These are phyloP conservation scores for Fusarium mexicanum DNA, from an alignment of 2,329 filamentous ascomycete genomes.

Conservation along the genomic window DNA sequence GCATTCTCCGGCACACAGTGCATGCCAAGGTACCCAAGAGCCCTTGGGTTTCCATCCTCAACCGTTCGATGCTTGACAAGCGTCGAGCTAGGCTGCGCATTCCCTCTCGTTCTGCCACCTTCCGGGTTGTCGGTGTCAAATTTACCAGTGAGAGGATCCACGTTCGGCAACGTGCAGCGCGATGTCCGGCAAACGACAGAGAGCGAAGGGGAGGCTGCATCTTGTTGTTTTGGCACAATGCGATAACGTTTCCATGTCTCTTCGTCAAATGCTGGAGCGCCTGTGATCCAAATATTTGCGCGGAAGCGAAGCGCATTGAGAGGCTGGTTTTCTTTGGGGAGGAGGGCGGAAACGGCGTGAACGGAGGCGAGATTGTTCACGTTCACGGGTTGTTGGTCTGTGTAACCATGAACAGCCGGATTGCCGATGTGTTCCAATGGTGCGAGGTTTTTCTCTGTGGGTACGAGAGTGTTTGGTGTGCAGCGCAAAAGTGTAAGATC, in stretches of 20 bases:
- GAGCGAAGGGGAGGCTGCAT: background rate
- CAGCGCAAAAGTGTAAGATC: conserved; percentile 15
- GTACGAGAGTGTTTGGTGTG: conserved; percentile 15
- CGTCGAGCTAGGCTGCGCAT: conserved; percentile 42
- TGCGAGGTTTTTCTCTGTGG: conserved; percentile 25
- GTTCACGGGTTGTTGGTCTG: conserved; percentile 34
- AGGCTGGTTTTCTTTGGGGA: conserved; percentile 24
- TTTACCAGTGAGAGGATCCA: conserved; percentile 19
- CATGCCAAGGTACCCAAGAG: conserved; percentile 45
- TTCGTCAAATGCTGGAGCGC: conserved; percentile 24
- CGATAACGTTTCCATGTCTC: conserved; percentile 30
- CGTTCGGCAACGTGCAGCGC: conserved; percentile 32
- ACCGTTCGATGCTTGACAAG: conserved; percentile 36
- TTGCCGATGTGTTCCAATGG: conserved; percentile 19
- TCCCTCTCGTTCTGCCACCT: conserved; percentile 27
- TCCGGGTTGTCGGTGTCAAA: conserved; percentile 9
- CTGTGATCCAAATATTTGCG: conserved; percentile 32
- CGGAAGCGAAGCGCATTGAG: conserved; percentile 33
- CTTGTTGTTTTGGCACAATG: background rate
- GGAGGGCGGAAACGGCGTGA: conserved; percentile 20
- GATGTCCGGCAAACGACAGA: conserved; percentile 35
- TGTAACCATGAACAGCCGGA: conserved; percentile 31
- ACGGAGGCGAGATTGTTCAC: conserved; percentile 30
- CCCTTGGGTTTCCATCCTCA: conserved; percentile 40
- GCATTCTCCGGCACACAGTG: conserved; percentile 44